Base-by-base conservation (phyloP, 371 early-diverging fungal genomes). In the Mortierella sp. region DNA sequence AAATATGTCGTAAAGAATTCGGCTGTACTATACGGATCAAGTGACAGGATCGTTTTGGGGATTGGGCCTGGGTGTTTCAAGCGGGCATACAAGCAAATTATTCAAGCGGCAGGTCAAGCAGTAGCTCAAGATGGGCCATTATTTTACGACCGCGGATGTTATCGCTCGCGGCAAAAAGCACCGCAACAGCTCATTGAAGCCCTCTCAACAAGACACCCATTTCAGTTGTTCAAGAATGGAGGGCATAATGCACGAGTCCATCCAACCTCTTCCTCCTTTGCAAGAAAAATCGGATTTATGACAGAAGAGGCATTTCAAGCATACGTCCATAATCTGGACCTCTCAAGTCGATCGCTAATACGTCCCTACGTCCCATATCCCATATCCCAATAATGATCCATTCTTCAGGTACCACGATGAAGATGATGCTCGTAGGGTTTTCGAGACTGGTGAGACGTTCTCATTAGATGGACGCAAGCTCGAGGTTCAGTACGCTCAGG, bases 401-500 rank as follows among this genome's bases (percentile, higher is more conserved):
- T 42, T 42, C 57, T 45, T 7, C 76, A 76, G 76, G 67, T 76
- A 70, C 40, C 57, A 66, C 15, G 67, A 76, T 28, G 76, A 76
- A 22, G 70, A 69, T 31, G 76, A 76, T 59, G 70, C 76, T 4
- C 65, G 76, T 31, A 66, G 76, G 10, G 70, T 76, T 13, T 70
- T 47, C 53, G 76, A 76, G 34, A 62, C 76, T 34, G 63, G 70
- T 34, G 76, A 76, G 59, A 35, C 61, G 17, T 69, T 69, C 56
- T 26, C 29, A 28, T 35, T 76, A 57, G 76, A 76, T 32, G 76
- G 76, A 3, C 76, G 76, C 51, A 65, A 58, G 35, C 70, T 76
- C 42, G 56, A 57, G n/a, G 9, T 76, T 15, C 70, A 76, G 29
- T 76, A 70, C 32, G 76, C 76, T 13, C 76, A 76, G 54, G 76